phyloP scores from a whole-genome alignment of 2,329 filamentous ascomycete genomes.

The Diplocarpon rosae region DNA sequence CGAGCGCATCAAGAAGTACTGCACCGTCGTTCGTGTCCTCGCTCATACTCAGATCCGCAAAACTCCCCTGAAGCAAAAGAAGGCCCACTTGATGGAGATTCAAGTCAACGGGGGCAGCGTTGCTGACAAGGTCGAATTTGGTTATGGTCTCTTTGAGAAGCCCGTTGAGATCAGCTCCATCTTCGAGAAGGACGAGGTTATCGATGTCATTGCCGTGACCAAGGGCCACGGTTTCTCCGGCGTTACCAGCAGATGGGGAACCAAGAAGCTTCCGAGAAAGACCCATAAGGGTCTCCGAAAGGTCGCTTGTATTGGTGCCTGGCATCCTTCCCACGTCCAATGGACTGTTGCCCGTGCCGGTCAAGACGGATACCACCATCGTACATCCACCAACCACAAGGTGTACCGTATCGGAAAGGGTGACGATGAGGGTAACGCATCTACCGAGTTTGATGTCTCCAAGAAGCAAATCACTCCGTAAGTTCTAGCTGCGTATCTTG shows the following conservation, averaged over 20 bases:
- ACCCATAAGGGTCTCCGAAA: constrained; percentile 99
- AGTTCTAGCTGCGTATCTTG: constrained; percentile 34
- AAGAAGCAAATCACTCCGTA: constrained; percentile 99
- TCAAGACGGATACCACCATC: constrained; percentile 99
- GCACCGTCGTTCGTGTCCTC: constrained; percentile 96
- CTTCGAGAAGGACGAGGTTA: constrained; percentile 99
- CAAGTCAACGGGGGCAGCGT: constrained; percentile 97
- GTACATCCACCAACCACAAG: constrained; percentile 99
- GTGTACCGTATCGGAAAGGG: constrained; percentile 97
- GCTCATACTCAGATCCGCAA: constrained; percentile 99
- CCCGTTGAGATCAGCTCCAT: constrained; percentile 82
- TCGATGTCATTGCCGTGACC: constrained; percentile 98
- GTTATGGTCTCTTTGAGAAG: constrained; percentile 97
- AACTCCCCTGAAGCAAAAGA: constrained; percentile 99
- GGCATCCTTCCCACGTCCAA: constrained; percentile 99
- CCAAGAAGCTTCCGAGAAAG: constrained; percentile 99
- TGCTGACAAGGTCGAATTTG: constrained; percentile 95
- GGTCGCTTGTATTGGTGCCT: constrained; percentile 99
- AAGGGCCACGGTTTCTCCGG: constrained; percentile 98
- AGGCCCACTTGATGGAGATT: constrained; percentile 99
- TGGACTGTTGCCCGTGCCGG: constrained; percentile 99
- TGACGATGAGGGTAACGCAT: constrained; percentile 79
- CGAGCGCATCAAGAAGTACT: constrained; percentile 99
- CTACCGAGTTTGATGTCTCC: constrained; percentile 91
- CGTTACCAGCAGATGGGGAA: constrained; percentile 97